Evolutionary conservation across 371 early-diverging fungal genomes (phyloP).

Genomic region (Lichtheimia ramosa): DNA sequence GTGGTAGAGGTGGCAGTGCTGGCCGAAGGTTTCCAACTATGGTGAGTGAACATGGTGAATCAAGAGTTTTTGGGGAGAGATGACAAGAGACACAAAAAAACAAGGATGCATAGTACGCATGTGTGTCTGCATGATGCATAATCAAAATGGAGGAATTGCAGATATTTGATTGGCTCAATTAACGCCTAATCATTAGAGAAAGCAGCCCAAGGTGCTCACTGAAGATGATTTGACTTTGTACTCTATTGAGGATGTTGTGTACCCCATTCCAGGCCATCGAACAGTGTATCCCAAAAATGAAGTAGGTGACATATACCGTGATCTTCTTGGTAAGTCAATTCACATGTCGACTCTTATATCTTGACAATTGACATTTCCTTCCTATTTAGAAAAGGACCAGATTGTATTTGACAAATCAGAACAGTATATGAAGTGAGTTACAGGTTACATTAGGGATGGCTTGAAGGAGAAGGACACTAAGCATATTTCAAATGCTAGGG

Average conservation of each 20-base stretch:
- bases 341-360: no score
- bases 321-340: conserved; percentile 58
- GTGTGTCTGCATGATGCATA: conserved; percentile 8
- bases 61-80: no score
- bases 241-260: conserved; percentile 84
- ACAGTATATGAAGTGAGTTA: conserved; percentile 6
- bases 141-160: no score
- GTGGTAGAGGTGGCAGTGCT: conserved; percentile 8
- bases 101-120: not conserved
- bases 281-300: conserved; percentile 82
- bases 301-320: conserved; percentile 62
- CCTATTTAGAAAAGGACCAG: conserved; percentile 14
- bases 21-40: conserved; percentile 25
- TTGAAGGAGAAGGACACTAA: not conserved
- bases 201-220: conserved; percentile 52
- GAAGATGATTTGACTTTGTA: conserved; percentile 69
- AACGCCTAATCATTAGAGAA: no score
- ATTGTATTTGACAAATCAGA: conserved; percentile 7
- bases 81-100: not conserved
- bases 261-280: conserved; percentile 86
- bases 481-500: conserved; percentile 25
- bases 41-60: conserved; percentile 15
- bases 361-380: no score
- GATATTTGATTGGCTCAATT: no score
- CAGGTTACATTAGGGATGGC: not conserved